phyloP scores from a whole-genome alignment of 176 grass and related monocot species.

The Calamus simplicifolius region DNA sequence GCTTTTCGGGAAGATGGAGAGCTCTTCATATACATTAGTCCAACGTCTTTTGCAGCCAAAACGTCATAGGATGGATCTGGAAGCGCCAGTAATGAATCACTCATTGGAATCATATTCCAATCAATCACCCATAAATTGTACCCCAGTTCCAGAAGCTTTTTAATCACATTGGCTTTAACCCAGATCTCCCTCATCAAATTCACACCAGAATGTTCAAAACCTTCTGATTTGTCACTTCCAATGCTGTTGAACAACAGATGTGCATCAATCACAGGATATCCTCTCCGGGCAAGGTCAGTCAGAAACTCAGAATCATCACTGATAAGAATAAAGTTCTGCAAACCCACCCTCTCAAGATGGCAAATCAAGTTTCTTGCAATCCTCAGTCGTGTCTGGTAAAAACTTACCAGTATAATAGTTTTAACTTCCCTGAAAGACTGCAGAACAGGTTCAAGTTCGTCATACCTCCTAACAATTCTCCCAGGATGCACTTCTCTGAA shows the following conservation, averaged over 20 bases:
- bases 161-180: conserved; percentile 57
- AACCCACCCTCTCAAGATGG: conserved; percentile 62
- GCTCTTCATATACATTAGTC: conserved; percentile 56
- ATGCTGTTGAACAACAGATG: conserved; percentile 34
- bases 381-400: conserved; percentile 38
- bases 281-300: conserved; percentile 72
- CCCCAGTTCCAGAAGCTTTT: conserved; percentile 58
- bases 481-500: conserved; percentile 50
- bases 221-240: conserved; percentile 9
- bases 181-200: conserved; percentile 40
- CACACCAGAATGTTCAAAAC: conserved; percentile 17
- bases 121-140: conserved; percentile 77
- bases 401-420: conserved; percentile 53
- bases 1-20: conserved; percentile 43
- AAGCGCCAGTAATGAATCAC: conserved; percentile 32
- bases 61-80: conserved; percentile 57
- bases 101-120: conserved; percentile 64
- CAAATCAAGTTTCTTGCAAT: conserved; percentile 80
- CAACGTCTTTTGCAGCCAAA: conserved; percentile 35
- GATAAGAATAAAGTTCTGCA: conserved; percentile 59
- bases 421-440: conserved; percentile 40
- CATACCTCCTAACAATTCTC: conserved; percentile 46
- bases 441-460: conserved; percentile 59
- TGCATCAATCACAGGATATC: conserved; percentile 67
- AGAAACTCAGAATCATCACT: conserved; percentile 53